Conservation (phyloP, 805 yeast species). For the Wickerhamiella slavikovae region DNA sequence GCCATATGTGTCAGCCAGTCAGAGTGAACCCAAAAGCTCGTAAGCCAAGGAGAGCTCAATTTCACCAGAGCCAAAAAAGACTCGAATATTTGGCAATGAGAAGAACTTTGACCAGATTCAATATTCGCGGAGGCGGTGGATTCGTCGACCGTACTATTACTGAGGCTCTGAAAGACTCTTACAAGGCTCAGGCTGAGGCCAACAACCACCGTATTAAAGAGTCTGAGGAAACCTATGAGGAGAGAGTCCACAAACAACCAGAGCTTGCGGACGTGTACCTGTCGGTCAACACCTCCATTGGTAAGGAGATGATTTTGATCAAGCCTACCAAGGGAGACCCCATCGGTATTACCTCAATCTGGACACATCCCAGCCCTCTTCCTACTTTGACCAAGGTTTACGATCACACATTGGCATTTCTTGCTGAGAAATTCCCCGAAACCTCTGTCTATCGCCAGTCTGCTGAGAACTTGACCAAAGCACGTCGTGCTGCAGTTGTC, state of each 20-base stretch:
- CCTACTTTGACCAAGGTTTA: constrained; percentile 56
- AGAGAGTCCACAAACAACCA: constrained; percentile 11
- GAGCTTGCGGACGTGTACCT: constrained; percentile 12
- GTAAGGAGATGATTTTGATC: constrained; percentile 23
- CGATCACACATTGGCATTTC: constrained; percentile 40
- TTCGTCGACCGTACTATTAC: constrained; percentile 10
- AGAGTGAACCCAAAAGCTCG: too few species aligned
- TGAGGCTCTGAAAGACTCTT: constrained; percentile 7
- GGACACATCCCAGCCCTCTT: constrained; percentile 67
- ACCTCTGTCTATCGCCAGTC: constrained; percentile 60
- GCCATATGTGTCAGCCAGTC: too few species aligned
- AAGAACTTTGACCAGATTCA: constrained; percentile 9
- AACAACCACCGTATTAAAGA: constrained; percentile 6
- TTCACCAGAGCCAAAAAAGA: too few species aligned
- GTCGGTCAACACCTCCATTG: constrained; percentile 10
- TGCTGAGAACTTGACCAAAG: constrained; percentile 46
- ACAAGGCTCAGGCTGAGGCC: constrained; percentile 8
- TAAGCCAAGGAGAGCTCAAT: too few species aligned
- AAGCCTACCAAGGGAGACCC: constrained; percentile 45
- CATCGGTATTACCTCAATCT: constrained; percentile 63
- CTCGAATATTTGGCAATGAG: too few species aligned
- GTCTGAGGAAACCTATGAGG: constrained; percentile 8
- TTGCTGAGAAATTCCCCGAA: constrained; percentile 43
- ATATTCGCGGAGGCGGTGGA: constrained; percentile 6
- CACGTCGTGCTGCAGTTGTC: constrained; percentile 49